These are phyloP conservation scores for Sporothrix pseudoabietina DNA, from an alignment of 2,329 filamentous ascomycete species.

Conservation along the genomic window DNA sequence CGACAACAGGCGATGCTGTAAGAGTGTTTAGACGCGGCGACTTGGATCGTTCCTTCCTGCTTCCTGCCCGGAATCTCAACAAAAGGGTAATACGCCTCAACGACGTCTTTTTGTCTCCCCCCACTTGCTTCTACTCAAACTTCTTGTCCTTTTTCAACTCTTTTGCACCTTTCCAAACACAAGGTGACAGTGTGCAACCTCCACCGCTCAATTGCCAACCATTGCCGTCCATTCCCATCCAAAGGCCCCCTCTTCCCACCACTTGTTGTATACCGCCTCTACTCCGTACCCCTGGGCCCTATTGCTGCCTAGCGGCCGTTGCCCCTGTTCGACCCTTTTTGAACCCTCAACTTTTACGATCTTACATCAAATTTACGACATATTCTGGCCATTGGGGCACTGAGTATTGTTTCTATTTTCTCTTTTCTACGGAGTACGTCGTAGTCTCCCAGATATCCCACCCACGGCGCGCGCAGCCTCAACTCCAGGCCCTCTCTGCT, in stretches of 20 bases:
- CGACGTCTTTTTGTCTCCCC: not conserved
- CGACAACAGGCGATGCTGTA: constrained; percentile 11
- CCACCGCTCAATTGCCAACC: not conserved
- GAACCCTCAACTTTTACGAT: not conserved
- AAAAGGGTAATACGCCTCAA: not conserved
- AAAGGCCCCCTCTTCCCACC: not conserved
- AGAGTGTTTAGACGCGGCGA: not conserved
- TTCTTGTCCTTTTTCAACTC: not conserved
- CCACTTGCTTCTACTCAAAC: not conserved
- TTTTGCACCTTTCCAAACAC: not conserved
- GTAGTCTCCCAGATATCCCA: not conserved
- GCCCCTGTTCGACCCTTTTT: constrained; percentile 8
- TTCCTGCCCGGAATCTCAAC: not conserved
- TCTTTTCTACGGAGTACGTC: not conserved
- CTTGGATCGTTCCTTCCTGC: not conserved
- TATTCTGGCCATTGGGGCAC: not conserved
- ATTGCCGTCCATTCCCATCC: not conserved
- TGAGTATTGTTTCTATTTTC: not conserved
- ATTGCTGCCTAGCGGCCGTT: constrained; percentile 22
- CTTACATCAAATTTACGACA: not conserved
- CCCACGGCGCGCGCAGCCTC: constrained; percentile 17
- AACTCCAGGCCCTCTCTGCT: not conserved
- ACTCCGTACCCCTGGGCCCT: not conserved
- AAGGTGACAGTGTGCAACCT: not conserved
- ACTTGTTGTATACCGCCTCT: not conserved